phyloP scores from a whole-genome alignment of 441 rosid species.

The Breynia disticha region DNA sequence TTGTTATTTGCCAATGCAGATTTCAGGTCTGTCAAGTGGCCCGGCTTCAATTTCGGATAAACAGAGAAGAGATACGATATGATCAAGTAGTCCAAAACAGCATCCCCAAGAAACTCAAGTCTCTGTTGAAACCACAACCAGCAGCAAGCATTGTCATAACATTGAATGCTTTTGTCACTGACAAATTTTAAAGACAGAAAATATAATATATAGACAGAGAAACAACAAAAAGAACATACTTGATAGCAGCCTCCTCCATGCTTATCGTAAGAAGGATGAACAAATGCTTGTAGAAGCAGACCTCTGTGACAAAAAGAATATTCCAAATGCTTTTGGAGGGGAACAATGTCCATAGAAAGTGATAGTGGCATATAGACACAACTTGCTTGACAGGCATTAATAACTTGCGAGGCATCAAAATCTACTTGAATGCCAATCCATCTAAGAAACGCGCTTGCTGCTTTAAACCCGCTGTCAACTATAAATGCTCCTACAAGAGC shows the following conservation, averaged over 20 bases:
- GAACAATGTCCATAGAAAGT: constrained; percentile 31
- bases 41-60: constrained; percentile 87
- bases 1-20: constrained; percentile 73
- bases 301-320: constrained; percentile 66
- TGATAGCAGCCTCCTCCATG: constrained; percentile 98
- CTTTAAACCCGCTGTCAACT: constrained; percentile 89
- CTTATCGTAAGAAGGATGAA: constrained; percentile 84
- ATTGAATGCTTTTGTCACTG: constrained; percentile 8
- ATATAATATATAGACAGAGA: neutral
- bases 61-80: constrained; percentile 74
- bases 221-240: constrained; percentile 28
- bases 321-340: constrained; percentile 45
- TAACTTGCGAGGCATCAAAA: constrained; percentile 50
- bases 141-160: constrained; percentile 16
- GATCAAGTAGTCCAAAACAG: constrained; percentile 89
- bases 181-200: constrained; percentile 4
- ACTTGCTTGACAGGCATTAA: constrained; percentile 48
- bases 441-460: constrained; percentile 73
- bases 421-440: constrained; percentile 81
- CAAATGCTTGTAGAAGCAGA: constrained; percentile 74
- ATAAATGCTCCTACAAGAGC: constrained; percentile 91
- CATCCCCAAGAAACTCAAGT: constrained; percentile 98
- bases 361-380: constrained; percentile 47
- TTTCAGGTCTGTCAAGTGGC: constrained; percentile 90
- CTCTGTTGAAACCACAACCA: constrained; percentile 40